Base-by-base conservation (phyloP, 352 stramenopile species). In the Pythium aristosporum region DNA sequence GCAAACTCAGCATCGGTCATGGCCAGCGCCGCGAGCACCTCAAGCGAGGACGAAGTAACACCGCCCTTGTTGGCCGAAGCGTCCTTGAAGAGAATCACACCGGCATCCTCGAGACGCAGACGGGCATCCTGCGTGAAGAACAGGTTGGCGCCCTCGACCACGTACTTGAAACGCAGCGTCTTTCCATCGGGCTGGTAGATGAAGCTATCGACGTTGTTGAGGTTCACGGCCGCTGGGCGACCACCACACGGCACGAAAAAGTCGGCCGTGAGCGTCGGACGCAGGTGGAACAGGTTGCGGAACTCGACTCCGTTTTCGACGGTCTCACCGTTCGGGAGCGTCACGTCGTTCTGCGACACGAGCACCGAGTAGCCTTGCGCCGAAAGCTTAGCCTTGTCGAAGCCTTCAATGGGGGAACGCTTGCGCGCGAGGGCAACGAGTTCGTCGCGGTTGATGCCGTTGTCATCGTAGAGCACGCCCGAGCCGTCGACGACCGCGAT, bases 91-190 rank as follows among this genome's bases (percentile, higher is more conserved):
- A 99, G 95, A 9, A 98, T 82, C 32, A 99, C 96, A 39, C 96
- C 95, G 11, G 93, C 96, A 57, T 99, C 87, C 37, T 99, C 88
- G 5, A 99, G 79, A 52, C 85, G 84, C 56, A 98, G 73, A 49
- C 97, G 89, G 13, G 97, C 97, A 72, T 98, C 96, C 53, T 93
- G 84, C 20, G 94, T 98, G 61, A 98, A 87, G 76, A 99, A 99
- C 28, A 99, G 79, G 79, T 99, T 99, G 47, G 96, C 96, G 20
- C 96, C 97, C 76, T 99, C 97, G 2, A 99, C 96, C 57, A 99
- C 98, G 61, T 99, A 90, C 63, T 89, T 89, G 65, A 92, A 96
- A 3, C 88, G 96, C 23, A 97, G 92, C 43, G 84, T 85, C 44
- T 83, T 82, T 41, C 79, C 80, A 51, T 89, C 79, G 25, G 76